These are phyloP conservation scores for Kodamaea laetipori DNA, from an alignment of 805 yeast genomes.

Conservation along the genomic window DNA sequence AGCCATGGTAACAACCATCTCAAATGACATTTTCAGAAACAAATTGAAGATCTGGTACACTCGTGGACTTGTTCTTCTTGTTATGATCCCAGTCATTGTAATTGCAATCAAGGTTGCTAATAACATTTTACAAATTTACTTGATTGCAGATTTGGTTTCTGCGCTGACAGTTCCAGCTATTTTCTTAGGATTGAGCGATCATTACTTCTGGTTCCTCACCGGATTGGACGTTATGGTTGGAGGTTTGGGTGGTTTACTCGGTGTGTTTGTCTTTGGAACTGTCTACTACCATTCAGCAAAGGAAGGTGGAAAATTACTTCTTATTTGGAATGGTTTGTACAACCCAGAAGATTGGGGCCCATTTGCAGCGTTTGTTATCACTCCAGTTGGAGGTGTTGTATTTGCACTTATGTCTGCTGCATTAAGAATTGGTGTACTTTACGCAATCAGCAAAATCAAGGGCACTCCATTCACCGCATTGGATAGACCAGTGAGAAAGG, in stretches of 20 bases:
- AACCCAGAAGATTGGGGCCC: constrained; percentile 84
- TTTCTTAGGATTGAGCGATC: constrained; percentile 72
- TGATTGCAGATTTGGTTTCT: constrained; percentile 88
- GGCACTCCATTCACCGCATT: constrained; percentile 49
- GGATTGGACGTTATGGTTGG: constrained; percentile 84
- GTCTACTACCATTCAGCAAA: constrained; percentile 71
- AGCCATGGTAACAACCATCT: constrained; percentile 83
- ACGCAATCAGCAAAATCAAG: constrained; percentile 32
- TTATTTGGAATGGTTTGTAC: constrained; percentile 81
- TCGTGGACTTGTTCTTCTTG: constrained; percentile 67
- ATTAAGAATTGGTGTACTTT: constrained; percentile 43
- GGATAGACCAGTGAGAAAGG: constrained; percentile 34
- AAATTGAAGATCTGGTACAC: constrained; percentile 65
- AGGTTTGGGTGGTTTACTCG: constrained; percentile 78
- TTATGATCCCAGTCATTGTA: constrained; percentile 85
- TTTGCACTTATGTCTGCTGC: constrained; percentile 56
- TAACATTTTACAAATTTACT: constrained; percentile 79
- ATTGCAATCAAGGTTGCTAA: constrained; percentile 82
- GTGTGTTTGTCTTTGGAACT: constrained; percentile 81
- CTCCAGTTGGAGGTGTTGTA: constrained; percentile 78
- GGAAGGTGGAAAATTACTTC: constrained; percentile 74
- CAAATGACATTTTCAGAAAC: constrained; percentile 88
- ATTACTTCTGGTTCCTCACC: constrained; percentile 62
- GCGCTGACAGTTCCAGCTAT: constrained; percentile 84
- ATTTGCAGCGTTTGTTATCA: constrained; percentile 90